These are phyloP conservation scores for Sideroxylon spinosum DNA, from an alignment of 179 eudicot species.

Conservation along the genomic window DNA sequence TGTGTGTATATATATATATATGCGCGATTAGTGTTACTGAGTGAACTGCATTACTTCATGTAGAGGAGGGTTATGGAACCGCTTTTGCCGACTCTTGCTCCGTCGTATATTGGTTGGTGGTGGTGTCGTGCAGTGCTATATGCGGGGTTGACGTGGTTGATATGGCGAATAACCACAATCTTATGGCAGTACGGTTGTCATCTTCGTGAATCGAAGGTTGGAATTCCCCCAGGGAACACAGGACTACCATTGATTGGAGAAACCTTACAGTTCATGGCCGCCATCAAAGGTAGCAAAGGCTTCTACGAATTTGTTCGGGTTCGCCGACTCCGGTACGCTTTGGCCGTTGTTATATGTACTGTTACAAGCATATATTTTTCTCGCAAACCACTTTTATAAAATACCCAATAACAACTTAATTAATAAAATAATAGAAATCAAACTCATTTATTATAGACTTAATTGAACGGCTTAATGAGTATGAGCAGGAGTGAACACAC, in stretches of 20 bases:
- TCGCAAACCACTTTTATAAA: no score
- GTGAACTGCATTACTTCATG: no score
- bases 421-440: no score
- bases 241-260: conserved; percentile 24
- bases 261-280: conserved; percentile 25
- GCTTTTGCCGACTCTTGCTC: background rate
- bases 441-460: no score
- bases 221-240: conserved; percentile 18
- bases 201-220: conserved; percentile 3
- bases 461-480: no score
- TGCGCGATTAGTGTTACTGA: no score
- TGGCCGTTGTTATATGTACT: background rate
- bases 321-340: conserved; percentile 17
- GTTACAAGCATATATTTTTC: background rate
- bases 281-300: conserved; percentile 22
- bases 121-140: background rate
- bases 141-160: conserved; percentile 12
- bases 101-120: background rate
- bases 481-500: no score
- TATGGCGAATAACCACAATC: background rate
- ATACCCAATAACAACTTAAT: no score
- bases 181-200: background rate
- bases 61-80: background rate
- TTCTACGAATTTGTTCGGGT: conserved; percentile 25
- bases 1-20: no score